A percentile compares a stretch with the other conserved stretches of the same genome.
Evolutionary conservation across 305 asterid species (phyloP).

Genomic region (Fraxinus xanthoxyloides): DNA sequence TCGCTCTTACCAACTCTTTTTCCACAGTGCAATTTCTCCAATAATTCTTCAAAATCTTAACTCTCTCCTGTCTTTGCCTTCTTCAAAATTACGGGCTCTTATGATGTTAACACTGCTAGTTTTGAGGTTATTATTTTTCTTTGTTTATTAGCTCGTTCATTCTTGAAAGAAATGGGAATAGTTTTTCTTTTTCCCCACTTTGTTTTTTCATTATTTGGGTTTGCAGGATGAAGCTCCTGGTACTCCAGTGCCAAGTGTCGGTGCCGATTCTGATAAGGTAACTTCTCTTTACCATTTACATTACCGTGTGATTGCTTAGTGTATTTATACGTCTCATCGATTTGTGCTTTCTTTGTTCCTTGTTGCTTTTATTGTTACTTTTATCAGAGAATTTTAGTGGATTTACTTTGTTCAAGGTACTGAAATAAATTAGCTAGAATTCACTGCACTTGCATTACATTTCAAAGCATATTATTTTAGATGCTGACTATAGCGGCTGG

Average conservation of each 20-base stretch:
- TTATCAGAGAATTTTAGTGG: background rate
- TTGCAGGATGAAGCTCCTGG: constrained; percentile 49
- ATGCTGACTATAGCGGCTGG: background rate
- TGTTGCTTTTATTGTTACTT: background rate
- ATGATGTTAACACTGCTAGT: constrained; percentile 18
- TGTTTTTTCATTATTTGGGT: constrained; percentile 17
- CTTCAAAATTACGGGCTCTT: constrained; percentile 30
- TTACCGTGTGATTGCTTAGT: background rate
- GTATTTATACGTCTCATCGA: background rate
- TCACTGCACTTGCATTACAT: background rate
- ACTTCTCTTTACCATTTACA: background rate
- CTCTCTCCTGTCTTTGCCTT: constrained; percentile 36
- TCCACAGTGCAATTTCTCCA: constrained; percentile 53
- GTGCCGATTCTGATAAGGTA: constrained; percentile 72
- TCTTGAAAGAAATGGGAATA: background rate
- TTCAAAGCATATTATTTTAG: background rate
- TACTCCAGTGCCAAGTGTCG: constrained; percentile 39
- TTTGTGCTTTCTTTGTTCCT: background rate
- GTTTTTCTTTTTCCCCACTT: background rate
- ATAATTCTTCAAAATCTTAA: constrained; percentile 38
- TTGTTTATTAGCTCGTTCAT: background rate
- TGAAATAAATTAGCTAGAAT: background rate
- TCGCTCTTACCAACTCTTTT: constrained; percentile 37
- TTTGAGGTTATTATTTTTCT: constrained; percentile 38
- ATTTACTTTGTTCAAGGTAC: background rate